These are phyloP conservation scores for Hypoxylon rickii DNA, from an alignment of 495 filamentous ascomycete genomes.

Conservation along the genomic window DNA sequence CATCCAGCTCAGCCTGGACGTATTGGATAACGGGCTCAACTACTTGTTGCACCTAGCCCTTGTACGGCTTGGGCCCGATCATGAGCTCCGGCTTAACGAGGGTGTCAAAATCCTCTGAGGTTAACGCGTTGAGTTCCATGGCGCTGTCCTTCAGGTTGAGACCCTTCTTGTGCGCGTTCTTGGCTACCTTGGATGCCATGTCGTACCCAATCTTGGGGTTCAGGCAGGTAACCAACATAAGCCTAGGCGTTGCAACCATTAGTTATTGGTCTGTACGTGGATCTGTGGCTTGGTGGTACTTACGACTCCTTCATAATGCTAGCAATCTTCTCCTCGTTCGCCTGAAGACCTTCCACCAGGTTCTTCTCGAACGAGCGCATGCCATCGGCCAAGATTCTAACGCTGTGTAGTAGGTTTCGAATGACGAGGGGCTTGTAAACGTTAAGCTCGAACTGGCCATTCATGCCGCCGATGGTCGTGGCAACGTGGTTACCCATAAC, in stretches of 20 bases:
- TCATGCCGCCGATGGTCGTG: conserved; percentile 89
- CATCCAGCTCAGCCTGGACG: conserved; percentile 28
- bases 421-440: conserved; percentile 99
- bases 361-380: conserved; percentile 96
- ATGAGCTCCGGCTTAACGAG: conserved; percentile 96
- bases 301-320: conserved; percentile 84
- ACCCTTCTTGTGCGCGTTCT: conserved; percentile 99
- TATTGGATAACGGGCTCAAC: conserved; percentile 32
- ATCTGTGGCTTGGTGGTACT: conserved; percentile 31
- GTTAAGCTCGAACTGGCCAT: conserved; percentile 98
- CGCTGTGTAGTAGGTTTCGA: conserved; percentile 89
- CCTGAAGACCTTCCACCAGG: conserved; percentile 83
- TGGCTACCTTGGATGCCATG: conserved; percentile 96
- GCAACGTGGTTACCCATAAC: conserved; percentile 97
- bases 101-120: conserved; percentile 87
- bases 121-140: conserved; percentile 89
- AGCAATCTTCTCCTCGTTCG: conserved; percentile 88
- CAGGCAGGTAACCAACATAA: conserved; percentile 98
- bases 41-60: conserved; percentile 38
- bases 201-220: conserved; percentile 99
- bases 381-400: conserved; percentile 82
- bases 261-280: conserved; percentile 2
- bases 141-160: conserved; percentile 90
- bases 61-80: conserved; percentile 75
- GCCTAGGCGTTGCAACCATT: conserved; percentile 51